A percentile compares a stretch with the other conserved stretches of the same genome.
Evolutionary conservation across 805 yeast genomes (phyloP).

Genomic region (Saccharomycopsis microspora): DNA sequence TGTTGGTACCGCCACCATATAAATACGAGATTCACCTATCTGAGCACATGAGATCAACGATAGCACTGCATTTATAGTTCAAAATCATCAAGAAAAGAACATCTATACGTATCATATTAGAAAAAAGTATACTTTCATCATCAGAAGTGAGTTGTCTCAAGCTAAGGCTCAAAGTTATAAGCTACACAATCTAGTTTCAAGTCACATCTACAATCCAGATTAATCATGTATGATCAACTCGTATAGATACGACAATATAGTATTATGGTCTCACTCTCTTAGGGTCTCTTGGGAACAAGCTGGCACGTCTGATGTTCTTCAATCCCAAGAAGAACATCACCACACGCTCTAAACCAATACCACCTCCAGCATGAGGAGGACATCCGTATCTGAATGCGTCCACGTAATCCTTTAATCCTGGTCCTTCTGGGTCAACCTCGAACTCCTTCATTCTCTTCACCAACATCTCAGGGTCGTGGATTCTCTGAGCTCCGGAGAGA

Average conservation of each 20-base stretch:
- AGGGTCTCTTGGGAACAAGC: slow-evolving; percentile 98
- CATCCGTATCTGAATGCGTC: slow-evolving; percentile 92
- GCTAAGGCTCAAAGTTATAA: too few relatives aligned
- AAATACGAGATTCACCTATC: too few relatives aligned
- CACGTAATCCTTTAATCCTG: slow-evolving; percentile 83
- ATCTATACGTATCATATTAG: too few relatives aligned
- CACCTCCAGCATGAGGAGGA: slow-evolving; percentile 99
- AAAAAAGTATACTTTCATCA: too few relatives aligned
- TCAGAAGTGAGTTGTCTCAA: too few relatives aligned
- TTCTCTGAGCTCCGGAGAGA: slow-evolving; percentile 98
- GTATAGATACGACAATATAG: background rate
- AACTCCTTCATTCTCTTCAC: slow-evolving; percentile 72
- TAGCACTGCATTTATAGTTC: too few relatives aligned
- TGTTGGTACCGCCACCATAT: too few relatives aligned
- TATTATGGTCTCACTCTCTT: slow-evolving; percentile 80
- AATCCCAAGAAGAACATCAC: slow-evolving; percentile 96
- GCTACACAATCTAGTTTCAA: too few relatives aligned
- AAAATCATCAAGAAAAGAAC: too few relatives aligned
- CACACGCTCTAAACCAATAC: slow-evolving; percentile 97
- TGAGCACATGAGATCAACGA: too few relatives aligned
- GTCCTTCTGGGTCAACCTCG: slow-evolving; percentile 68
- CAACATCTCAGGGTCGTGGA: slow-evolving; percentile 83
- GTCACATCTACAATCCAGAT: too few relatives aligned
- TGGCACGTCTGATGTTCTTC: slow-evolving; percentile 97
- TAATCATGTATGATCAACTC: too few relatives aligned